Base-by-base conservation (phyloP, 805 yeast species). In the Saturnispora saitoi region DNA sequence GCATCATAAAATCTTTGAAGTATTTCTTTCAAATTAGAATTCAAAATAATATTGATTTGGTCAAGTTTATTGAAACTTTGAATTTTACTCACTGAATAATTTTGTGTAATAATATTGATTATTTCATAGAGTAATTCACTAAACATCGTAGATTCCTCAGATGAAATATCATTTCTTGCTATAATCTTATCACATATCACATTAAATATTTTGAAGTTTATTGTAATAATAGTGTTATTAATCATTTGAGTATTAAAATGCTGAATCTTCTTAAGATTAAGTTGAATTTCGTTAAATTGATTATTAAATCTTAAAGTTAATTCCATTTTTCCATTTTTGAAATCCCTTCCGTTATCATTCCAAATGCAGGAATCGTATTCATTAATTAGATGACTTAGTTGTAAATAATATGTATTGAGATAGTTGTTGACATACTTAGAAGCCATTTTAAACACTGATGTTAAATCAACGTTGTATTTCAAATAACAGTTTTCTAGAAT, bases 1-100 rank as follows among this genome's bases (percentile, higher is more conserved):
- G 80, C 81, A 53, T 74, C 73, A 59, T 74, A 75, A 54, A 77
- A 77, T 43, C 65, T 55, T 15, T 68, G 74, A 63, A 76, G 66
- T 40, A 77, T 77, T 38, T 68, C 72, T 36, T 64, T 69, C 54
- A 77, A 64, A 52, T 70, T 76, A 9, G 56, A 54, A 3, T 54
- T 51, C 40, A 68, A 45, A 5, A 68, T 47, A 14, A 58, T 26
- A 31, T 52, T 53, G 1, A 65, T 49, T 51, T 65, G 68, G 5
- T 54, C 51, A 19, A 67, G 53, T 43, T 65, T 66, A 32, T 60
- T 61, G 30, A 49, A 63, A 24, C 57, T 51, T 24, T 59, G 59
- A 20, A 56, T 50, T 29, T 55, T 59, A 14, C 47, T 49, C 1
- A 48, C 29, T 6, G 48, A 34, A 12, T 52, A 20, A 8, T 50